Conservation (phyloP, 1,284 basidiomycete species). For the Sanguinoderma infundibulare region DNA sequence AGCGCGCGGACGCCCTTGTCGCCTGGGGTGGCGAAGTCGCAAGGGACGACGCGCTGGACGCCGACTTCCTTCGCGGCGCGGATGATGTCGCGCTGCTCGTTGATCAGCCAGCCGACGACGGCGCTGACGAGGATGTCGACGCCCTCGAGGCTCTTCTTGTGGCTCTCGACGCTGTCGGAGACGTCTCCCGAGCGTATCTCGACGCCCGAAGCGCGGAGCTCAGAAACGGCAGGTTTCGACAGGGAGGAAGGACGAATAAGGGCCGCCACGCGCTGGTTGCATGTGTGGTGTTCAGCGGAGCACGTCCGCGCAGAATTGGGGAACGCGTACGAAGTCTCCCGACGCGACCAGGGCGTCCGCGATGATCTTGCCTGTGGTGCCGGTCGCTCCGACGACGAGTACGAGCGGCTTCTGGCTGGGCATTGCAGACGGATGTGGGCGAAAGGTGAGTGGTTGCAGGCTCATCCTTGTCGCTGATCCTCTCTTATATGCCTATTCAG, state of each 20-base stretch:
- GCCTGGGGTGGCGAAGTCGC: slow-evolving; percentile 25
- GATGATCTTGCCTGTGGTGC: slow-evolving; percentile 23
- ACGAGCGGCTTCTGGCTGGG: slow-evolving; percentile 21
- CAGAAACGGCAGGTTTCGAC: slow-evolving; percentile 9
- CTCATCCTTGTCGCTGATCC: too few species aligned
- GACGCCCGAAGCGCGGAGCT: slow-evolving; percentile 6
- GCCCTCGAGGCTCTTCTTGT: slow-evolving; percentile 17
- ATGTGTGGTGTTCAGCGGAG: background rate
- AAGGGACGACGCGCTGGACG: slow-evolving; percentile 23
- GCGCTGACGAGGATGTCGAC: slow-evolving; percentile 21
- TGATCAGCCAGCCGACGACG: background rate
- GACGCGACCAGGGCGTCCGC: slow-evolving; percentile 19
- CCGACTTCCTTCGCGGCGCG: slow-evolving; percentile 12
- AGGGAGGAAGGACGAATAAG: slow-evolving; percentile 13
- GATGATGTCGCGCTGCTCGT: slow-evolving; percentile 17
- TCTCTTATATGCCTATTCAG: too few species aligned
- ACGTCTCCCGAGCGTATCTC: slow-evolving; percentile 21
- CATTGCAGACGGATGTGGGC: too few species aligned
- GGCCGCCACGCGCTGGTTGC: slow-evolving; percentile 9
- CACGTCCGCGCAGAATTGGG: background rate
- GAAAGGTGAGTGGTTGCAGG: too few species aligned
- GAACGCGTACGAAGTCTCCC: slow-evolving; percentile 22
- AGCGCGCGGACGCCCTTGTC: slow-evolving; percentile 15
- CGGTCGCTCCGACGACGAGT: slow-evolving; percentile 28
- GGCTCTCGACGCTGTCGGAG: slow-evolving; percentile 5